Percentiles rank a stretch among this genome's conserved stretches.
Conservation (phyloP, 495 filamentous ascomycete species). For the Chaetomium cochliodes region DNA sequence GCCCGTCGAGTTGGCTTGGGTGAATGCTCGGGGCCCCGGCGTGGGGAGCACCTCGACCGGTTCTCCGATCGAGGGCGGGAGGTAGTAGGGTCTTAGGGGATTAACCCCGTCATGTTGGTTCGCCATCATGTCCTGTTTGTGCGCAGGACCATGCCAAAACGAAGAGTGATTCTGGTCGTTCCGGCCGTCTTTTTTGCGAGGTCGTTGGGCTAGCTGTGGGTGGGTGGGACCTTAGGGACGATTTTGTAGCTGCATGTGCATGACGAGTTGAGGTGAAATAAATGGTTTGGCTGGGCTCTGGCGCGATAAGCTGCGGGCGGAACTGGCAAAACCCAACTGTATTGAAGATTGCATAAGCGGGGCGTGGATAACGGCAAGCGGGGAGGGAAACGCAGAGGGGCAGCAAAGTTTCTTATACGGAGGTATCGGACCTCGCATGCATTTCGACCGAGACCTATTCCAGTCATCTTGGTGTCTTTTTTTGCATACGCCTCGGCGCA, state of each 20-base stretch:
- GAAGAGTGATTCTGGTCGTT: background rate
- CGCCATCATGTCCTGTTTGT: constrained; percentile 39
- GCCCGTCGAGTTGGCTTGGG: constrained; percentile 50
- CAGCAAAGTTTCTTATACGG: constrained; percentile 18
- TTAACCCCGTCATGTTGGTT: constrained; percentile 64
- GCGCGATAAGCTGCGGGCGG: constrained; percentile 23
- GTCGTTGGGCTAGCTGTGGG: background rate
- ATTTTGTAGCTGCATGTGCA: constrained; percentile 25
- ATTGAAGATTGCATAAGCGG: constrained; percentile 28
- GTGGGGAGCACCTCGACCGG: constrained; percentile 39
- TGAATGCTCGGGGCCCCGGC: constrained; percentile 47
- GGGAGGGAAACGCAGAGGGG: background rate
- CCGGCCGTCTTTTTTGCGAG: constrained; percentile 4
- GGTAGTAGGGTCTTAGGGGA: constrained; percentile 91
- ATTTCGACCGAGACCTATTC: background rate
- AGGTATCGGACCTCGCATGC: constrained; percentile 8
- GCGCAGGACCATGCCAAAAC: constrained; percentile 18
- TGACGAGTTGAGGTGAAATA: constrained; percentile 25
- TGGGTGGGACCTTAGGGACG: constrained; percentile 1
- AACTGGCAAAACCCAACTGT: background rate
- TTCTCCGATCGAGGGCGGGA: constrained; percentile 74
- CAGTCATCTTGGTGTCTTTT: background rate
- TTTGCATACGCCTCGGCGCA: too few species aligned
- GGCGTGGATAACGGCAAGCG: constrained; percentile 21
- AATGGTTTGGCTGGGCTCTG: constrained; percentile 10